phyloP scores from a whole-genome alignment of 345 rosid species.

The Linum tenue region DNA sequence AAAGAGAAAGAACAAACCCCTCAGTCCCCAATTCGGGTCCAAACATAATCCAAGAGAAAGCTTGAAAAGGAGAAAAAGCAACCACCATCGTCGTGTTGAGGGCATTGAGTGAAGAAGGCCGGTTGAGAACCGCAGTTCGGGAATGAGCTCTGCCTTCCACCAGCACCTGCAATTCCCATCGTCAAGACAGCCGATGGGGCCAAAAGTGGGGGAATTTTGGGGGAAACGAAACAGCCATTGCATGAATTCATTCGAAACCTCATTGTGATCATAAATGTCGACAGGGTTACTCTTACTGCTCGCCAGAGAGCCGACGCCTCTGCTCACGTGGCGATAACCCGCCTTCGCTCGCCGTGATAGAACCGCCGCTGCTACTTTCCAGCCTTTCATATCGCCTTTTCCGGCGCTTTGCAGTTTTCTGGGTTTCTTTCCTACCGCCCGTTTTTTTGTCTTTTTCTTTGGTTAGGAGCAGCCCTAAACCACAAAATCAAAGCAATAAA shows the following conservation, averaged over 20 bases:
- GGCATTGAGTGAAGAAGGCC: conserved; percentile 79
- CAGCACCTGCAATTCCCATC: conserved; percentile 37
- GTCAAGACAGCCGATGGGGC: background rate
- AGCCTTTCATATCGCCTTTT: conserved; percentile 22
- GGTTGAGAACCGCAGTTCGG: conserved; percentile 70
- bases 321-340: conserved; percentile 7
- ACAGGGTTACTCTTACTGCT: conserved; percentile 3
- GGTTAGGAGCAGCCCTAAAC: too few relatives aligned
- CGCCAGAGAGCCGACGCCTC: conserved; percentile 35
- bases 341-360: conserved; percentile 21
- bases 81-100: conserved; percentile 37
- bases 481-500: too few relatives aligned
- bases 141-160: conserved; percentile 63
- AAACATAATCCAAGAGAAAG: background rate
- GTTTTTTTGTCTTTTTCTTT: too few relatives aligned
- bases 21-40: background rate
- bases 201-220: background rate
- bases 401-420: too few relatives aligned
- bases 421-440: too few relatives aligned
- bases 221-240: background rate
- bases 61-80: background rate
- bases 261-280: conserved; percentile 40
- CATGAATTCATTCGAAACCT: conserved; percentile 24
- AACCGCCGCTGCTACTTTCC: conserved; percentile 16
- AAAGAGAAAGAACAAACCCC: background rate